A percentile compares a stretch with the other conserved stretches of the same genome.
Conservation (phyloP, 148 eudicot species). For the Silene conica region DNA sequence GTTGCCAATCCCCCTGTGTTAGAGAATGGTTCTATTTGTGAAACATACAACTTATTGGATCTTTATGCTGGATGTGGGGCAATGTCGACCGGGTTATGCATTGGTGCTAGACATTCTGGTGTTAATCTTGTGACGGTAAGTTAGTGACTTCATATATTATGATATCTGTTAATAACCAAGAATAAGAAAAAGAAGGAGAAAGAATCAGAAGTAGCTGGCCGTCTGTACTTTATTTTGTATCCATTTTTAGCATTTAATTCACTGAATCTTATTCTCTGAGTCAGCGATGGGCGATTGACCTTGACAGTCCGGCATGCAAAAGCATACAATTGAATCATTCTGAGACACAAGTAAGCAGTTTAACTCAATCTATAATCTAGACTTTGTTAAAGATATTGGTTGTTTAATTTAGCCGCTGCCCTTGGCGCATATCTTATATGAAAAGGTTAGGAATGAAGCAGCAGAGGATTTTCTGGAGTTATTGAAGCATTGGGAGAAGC, state of each 20-base stretch:
- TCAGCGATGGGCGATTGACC: constrained; percentile 96
- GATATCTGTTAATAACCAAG: constrained; percentile 4
- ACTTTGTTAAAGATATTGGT: constrained; percentile 8
- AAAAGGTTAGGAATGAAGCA: constrained; percentile 66
- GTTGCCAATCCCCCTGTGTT: constrained; percentile 36
- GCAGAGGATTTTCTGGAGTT: constrained; percentile 87
- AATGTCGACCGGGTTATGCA: constrained; percentile 95
- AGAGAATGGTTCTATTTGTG: constrained; percentile 35
- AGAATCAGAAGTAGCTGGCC: not conserved
- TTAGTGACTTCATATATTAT: not conserved
- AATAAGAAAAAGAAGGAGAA: not conserved
- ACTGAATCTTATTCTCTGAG: constrained; percentile 3
- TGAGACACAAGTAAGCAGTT: constrained; percentile 57
- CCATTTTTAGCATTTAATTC: not conserved
- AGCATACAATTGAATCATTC: constrained; percentile 90
- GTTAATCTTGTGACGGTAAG: constrained; percentile 76
- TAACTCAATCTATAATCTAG: constrained; percentile 9
- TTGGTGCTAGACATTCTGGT: constrained; percentile 73
- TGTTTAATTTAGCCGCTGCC: constrained; percentile 1
- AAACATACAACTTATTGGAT: constrained; percentile 58
- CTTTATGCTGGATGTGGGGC: constrained; percentile 96
- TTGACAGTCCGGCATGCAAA: constrained; percentile 62
- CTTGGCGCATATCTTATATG: constrained; percentile 5
- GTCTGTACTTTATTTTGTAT: not conserved
- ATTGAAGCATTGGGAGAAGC: constrained; percentile 76